Evolutionary conservation across 352 stramenopile genomes (phyloP), one percentile per base, ranked within the genome.

Genomic region (Aphanomyces stellatus): DNA sequence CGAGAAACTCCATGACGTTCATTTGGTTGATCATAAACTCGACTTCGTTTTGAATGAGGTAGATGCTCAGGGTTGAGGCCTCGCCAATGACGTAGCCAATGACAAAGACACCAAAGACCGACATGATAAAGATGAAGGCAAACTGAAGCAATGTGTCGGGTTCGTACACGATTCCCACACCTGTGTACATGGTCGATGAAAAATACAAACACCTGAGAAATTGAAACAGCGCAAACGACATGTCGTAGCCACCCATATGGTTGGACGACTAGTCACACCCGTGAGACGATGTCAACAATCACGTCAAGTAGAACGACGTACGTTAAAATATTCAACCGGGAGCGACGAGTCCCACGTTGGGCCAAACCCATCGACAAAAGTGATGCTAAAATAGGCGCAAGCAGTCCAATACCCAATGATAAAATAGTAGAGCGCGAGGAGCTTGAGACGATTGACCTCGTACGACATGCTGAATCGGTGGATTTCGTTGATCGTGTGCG

Each of bases 331-430:
- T 19, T 49, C 60, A 17, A 67, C 60, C 8, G 60, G 60, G 11
- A 67, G 33, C 11, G 60, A 53, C 49, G 74, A 3, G 59, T 73
- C 19, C 27, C 31, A 55, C 70, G 65, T 13, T 17, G 25, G 11
- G 13, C 10, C 53, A 40, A 78, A 76, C 1, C 73, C 73, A 33
- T 74, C 67, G 17, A 74, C 27, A 19, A 71, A 51, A 0, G 71
- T 76, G 0, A 76, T 22, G 4, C 67, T 63, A 55, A 76, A 78
- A 59, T 71, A 76, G 4, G 10, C 43, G 24, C 73, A 78, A 10
- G 73, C 73, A 22, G 48, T 34, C 60, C 60, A 67, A 41, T 67
- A 67, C 24, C 60, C 34, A 24, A 49, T 22, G 8, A 67, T 67
- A 13, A 42, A 67, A 57, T 67, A 67, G 60, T 67, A 67, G 7